phyloP scores from a whole-genome alignment of 2,329 filamentous ascomycete genomes.

The Pseudogymnoascus sp. region DNA sequence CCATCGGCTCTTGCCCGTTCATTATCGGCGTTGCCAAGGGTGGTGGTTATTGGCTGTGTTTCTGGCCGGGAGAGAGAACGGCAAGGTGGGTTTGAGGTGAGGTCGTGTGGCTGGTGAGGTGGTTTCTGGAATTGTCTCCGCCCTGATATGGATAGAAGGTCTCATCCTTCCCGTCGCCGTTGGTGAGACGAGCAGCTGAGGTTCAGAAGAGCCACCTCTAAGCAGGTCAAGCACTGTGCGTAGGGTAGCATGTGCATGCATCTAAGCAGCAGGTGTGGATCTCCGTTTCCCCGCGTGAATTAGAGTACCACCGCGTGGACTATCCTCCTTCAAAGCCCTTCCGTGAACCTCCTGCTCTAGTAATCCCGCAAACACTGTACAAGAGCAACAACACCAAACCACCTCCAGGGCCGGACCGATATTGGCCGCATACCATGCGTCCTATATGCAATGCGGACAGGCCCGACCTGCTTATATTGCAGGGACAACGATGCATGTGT shows the following conservation, averaged over 20 bases:
- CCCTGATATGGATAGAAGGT: neutral
- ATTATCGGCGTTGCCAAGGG: neutral
- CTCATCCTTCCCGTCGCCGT: neutral
- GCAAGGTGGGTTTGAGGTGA: neutral
- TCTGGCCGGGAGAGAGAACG: neutral
- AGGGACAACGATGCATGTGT: neutral
- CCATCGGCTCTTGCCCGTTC: conserved; percentile 7
- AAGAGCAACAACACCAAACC: neutral
- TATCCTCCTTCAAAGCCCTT: neutral
- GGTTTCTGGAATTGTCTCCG: neutral
- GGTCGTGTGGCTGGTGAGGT: neutral
- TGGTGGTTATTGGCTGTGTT: neutral
- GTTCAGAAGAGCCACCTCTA: neutral
- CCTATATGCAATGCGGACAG: conserved; percentile 2
- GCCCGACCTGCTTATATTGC: neutral
- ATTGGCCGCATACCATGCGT: conserved; percentile 4
- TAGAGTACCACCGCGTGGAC: conserved; percentile 1
- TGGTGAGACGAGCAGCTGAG: neutral
- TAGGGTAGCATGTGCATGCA: conserved; percentile 5
- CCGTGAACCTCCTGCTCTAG: neutral
- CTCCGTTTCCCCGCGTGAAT: conserved; percentile 1
- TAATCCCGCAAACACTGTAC: neutral
- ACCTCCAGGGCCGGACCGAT: neutral
- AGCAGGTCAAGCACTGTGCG: conserved; percentile 1
- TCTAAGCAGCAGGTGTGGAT: neutral